Percentiles rank a stretch among this genome's conserved stretches.
Evolutionary conservation across 1,139 yeast genomes (phyloP).

Genomic region (Protomyces macrosporus): DNA sequence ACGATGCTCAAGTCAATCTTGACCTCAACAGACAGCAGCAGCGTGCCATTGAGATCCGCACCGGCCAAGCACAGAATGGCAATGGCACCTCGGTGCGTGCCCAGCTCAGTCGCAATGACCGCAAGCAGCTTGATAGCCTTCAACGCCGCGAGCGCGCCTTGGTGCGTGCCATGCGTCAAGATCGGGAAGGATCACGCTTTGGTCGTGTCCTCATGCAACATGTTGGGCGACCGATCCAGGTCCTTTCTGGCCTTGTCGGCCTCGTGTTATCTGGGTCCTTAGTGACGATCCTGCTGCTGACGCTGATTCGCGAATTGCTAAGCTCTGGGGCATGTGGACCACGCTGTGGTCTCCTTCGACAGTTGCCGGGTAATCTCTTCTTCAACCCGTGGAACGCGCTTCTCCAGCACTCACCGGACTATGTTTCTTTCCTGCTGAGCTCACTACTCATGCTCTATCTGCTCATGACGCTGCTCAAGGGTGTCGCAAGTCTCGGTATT

Average conservation of each 20-base stretch:
- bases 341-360: conserved; percentile 29
- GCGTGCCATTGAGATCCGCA: conserved; percentile 32
- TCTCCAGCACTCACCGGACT: neutral
- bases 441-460: conserved; percentile 31
- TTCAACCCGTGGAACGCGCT: conserved; percentile 13
- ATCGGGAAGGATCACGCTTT: conserved; percentile 19
- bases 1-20: conserved; percentile 26
- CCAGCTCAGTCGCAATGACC: conserved; percentile 32
- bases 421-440: conserved; percentile 27
- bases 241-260: conserved; percentile 29
- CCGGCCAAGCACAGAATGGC: conserved; percentile 18
- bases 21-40: conserved; percentile 34
- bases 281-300: conserved; percentile 29
- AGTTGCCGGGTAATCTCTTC: conserved; percentile 3
- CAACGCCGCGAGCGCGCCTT: conserved; percentile 34
- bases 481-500: conserved; percentile 32
- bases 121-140: conserved; percentile 32
- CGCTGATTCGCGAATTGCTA: conserved; percentile 18
- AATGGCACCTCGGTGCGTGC: conserved; percentile 20
- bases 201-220: conserved; percentile 28
- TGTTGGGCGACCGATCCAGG: conserved; percentile 29
- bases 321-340: conserved; percentile 27
- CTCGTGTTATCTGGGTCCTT: conserved; percentile 27
- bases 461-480: conserved; percentile 30
- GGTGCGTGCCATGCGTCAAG: conserved; percentile 30